Conservation (phyloP, 2,329 filamentous ascomycete genomes). For the Nigrospora osmanthi region DNA sequence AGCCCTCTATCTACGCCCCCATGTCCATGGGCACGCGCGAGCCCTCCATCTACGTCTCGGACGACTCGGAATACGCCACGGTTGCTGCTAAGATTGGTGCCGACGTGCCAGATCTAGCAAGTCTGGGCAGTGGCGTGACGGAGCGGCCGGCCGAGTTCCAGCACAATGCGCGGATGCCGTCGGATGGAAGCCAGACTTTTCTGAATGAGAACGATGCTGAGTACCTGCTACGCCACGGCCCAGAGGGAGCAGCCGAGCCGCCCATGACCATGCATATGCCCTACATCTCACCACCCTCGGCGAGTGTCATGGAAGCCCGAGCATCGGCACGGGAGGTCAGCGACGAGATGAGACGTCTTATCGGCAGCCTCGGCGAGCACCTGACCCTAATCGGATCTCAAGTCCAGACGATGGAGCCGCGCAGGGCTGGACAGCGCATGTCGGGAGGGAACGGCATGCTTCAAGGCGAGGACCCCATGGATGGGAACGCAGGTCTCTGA, state of each 20-base stretch:
- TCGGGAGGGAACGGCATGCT: neutral
- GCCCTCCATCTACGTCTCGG: slow-evolving; percentile 53
- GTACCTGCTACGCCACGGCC: slow-evolving; percentile 1
- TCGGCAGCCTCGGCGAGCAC: slow-evolving; percentile 41
- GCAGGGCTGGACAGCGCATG: slow-evolving; percentile 11
- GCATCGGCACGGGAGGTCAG: slow-evolving; percentile 43
- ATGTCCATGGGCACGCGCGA: slow-evolving; percentile 20
- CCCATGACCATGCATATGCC: slow-evolving; percentile 20
- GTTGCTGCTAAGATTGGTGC: slow-evolving; percentile 20
- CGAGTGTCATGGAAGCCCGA: slow-evolving; percentile 45
- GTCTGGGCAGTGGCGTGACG: no score
- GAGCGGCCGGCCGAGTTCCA: neutral
- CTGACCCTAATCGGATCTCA: slow-evolving; percentile 36
- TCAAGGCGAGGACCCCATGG: neutral
- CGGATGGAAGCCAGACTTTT: slow-evolving; percentile 7
- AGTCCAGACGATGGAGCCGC: slow-evolving; percentile 29
- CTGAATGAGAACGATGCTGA: slow-evolving; percentile 5
- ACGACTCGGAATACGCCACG: slow-evolving; percentile 43
- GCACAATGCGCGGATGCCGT: slow-evolving; percentile 2
- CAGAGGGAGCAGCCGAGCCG: neutral
- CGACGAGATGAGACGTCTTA: slow-evolving; percentile 40
- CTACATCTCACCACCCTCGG: slow-evolving; percentile 36
- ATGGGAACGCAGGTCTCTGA: no score
- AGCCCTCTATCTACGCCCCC: neutral
- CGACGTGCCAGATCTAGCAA: slow-evolving; percentile 11